A percentile compares a stretch with the other conserved stretches of the same genome.
Evolutionary conservation across 2,329 filamentous ascomycete genomes (phyloP).

Genomic region (Penicillium sp.): DNA sequence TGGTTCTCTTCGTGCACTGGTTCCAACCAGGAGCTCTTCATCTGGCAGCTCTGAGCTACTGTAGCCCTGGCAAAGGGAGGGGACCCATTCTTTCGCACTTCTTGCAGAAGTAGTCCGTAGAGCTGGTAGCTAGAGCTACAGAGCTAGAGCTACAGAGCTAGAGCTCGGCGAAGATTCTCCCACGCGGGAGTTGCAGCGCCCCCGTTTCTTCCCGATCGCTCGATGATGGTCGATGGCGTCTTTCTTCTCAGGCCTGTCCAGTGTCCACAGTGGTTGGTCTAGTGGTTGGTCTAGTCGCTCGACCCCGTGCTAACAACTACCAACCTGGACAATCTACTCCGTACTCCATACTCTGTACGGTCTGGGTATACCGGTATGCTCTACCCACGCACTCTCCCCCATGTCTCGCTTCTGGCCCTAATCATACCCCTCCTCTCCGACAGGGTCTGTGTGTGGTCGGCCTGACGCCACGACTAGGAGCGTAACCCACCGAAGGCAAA

Average conservation of each 20-base stretch:
- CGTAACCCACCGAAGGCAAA: slow-evolving; percentile 12
- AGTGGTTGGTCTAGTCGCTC: not conserved
- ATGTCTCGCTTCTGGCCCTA: slow-evolving; percentile 9
- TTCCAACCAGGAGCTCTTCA: not conserved
- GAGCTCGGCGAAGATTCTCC: slow-evolving; percentile 1
- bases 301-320: not conserved
- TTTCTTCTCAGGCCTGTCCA: slow-evolving; percentile 28
- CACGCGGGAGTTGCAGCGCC: slow-evolving; percentile 13
- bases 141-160: not conserved
- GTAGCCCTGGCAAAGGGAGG: not conserved
- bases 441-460: slow-evolving; percentile 19
- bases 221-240: not conserved
- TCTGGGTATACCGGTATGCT: no score
- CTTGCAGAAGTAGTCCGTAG: not conserved
- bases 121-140: not conserved
- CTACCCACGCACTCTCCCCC: slow-evolving; percentile 1
- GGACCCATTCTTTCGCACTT: not conserved
- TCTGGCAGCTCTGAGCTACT: not conserved
- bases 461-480: slow-evolving; percentile 10
- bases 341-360: not conserved
- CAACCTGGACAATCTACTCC: not conserved
- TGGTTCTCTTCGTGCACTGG: not conserved
- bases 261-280: not conserved
- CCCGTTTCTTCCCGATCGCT: slow-evolving; percentile 29
- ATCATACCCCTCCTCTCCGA: slow-evolving; percentile 14